Evolutionary conservation across 2,329 filamentous ascomycete genomes (phyloP).

Genomic region (Ophiostoma himal-ulmi): DNA sequence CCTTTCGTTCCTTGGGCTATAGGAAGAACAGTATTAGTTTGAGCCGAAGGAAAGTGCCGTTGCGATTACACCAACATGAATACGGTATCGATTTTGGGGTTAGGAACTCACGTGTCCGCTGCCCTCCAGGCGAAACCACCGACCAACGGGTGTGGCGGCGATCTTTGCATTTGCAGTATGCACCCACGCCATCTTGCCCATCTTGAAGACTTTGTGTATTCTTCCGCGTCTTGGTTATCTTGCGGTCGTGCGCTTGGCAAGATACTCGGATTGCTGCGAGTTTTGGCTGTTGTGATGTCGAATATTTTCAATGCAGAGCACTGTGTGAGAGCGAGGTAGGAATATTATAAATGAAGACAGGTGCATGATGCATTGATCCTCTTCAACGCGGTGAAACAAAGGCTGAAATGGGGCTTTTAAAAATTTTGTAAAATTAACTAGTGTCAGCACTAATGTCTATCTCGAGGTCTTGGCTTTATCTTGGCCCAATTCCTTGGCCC

Average conservation of each 20-base stretch:
- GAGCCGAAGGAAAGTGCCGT: neutral
- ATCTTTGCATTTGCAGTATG: constrained; percentile 51
- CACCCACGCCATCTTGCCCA: constrained; percentile 37
- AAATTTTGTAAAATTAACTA: neutral
- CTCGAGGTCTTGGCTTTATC: constrained; percentile 8
- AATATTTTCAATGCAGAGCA: neutral
- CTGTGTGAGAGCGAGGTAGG: neutral
- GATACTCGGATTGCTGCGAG: neutral
- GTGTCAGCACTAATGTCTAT: neutral
- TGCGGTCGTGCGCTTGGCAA: neutral
- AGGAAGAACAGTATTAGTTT: constrained; percentile 32
- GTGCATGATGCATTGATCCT: too few relatives aligned
- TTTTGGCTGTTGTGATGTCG: neutral
- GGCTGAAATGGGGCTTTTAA: neutral
- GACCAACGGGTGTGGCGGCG: constrained; percentile 60
- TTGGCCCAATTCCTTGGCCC: constrained; percentile 1
- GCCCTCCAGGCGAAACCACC: constrained; percentile 74
- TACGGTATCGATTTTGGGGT: neutral
- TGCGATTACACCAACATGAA: neutral
- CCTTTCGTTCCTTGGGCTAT: constrained; percentile 53
- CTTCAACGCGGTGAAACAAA: neutral
- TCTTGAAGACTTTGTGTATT: neutral
- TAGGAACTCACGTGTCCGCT: constrained; percentile 61
- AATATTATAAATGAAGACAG: neutral
- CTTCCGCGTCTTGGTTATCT: constrained; percentile 2